phyloP scores from a whole-genome alignment of 805 yeast species.

The Vanderwaltozyma tropicalis region DNA sequence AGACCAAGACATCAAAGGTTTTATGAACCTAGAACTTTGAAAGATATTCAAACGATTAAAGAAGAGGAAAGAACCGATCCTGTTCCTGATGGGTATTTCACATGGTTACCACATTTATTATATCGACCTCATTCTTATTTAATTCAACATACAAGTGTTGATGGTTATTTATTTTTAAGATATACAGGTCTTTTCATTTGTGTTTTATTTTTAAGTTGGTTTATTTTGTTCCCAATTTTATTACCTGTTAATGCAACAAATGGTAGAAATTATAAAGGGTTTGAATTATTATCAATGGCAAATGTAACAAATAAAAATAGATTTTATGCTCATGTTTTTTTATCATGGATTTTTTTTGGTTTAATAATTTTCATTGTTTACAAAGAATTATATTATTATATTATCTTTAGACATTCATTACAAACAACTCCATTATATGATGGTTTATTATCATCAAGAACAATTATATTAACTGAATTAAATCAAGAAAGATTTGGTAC shows the following conservation, averaged over 20 bases:
- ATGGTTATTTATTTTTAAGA: constrained; percentile 67
- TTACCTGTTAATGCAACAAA: constrained; percentile 69
- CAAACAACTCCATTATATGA: constrained; percentile 68
- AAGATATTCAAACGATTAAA: constrained; percentile 24
- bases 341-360: constrained; percentile 68
- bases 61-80: constrained; percentile 52
- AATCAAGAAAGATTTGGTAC: constrained; percentile 37
- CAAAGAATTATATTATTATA: constrained; percentile 63
- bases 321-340: constrained; percentile 62
- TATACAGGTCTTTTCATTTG: constrained; percentile 46
- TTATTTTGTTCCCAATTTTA: constrained; percentile 55
- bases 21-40: constrained; percentile 68
- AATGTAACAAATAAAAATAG: constrained; percentile 55
- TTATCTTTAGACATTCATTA: constrained; percentile 59
- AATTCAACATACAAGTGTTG: constrained; percentile 61
- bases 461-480: constrained; percentile 62
- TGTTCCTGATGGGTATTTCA: constrained; percentile 49
- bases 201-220: constrained; percentile 42
- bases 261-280: constrained; percentile 45
- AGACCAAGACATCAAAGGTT: constrained; percentile 58
- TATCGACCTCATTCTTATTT: constrained; percentile 49
- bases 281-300: constrained; percentile 53
- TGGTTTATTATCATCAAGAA: constrained; percentile 57
- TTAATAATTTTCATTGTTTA: constrained; percentile 54
- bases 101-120: constrained; percentile 47